phyloP scores from a whole-genome alignment of 1,284 basidiomycete genomes.

The Ustilago lituana region DNA sequence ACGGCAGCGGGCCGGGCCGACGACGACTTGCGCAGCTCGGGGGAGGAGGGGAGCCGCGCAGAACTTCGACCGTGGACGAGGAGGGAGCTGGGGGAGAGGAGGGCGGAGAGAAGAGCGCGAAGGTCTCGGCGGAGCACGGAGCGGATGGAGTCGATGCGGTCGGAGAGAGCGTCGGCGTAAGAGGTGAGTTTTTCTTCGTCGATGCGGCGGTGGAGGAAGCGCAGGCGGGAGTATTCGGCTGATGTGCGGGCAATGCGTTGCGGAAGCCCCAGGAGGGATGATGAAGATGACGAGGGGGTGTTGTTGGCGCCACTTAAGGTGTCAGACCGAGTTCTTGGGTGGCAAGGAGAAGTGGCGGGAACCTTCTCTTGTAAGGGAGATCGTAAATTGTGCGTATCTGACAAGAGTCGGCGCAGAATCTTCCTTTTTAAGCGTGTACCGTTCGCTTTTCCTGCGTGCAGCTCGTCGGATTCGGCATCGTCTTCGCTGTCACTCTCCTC shows the following conservation, averaged over 20 bases:
- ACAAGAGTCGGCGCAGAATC: slow-evolving; percentile 15
- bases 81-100: slow-evolving; percentile 57
- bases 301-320: not conserved
- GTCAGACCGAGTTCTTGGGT: slow-evolving; percentile 4
- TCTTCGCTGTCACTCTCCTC: slow-evolving; percentile 26
- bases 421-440: no score
- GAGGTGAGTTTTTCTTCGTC: slow-evolving; percentile 75
- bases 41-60: slow-evolving; percentile 11
- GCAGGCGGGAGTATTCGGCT: slow-evolving; percentile 87
- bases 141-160: slow-evolving; percentile 80
- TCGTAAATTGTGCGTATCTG: not conserved
- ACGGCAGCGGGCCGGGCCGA: not conserved
- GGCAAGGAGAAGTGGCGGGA: not conserved
- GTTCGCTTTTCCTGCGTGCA: slow-evolving; percentile 1
- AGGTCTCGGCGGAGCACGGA: slow-evolving; percentile 83
- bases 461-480: slow-evolving; percentile 3
- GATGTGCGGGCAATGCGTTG: slow-evolving; percentile 88
- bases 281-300: slow-evolving; percentile 12
- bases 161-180: slow-evolving; percentile 83
- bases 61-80: slow-evolving; percentile 22
- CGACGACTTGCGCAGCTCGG: slow-evolving; percentile 18
- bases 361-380: not conserved
- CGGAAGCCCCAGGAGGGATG: slow-evolving; percentile 58
- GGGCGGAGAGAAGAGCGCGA: slow-evolving; percentile 78
- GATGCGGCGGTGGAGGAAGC: slow-evolving; percentile 87